These are phyloP conservation scores for Curvularia spicifera DNA, from an alignment of 2,329 filamentous ascomycete genomes.

Conservation along the genomic window DNA sequence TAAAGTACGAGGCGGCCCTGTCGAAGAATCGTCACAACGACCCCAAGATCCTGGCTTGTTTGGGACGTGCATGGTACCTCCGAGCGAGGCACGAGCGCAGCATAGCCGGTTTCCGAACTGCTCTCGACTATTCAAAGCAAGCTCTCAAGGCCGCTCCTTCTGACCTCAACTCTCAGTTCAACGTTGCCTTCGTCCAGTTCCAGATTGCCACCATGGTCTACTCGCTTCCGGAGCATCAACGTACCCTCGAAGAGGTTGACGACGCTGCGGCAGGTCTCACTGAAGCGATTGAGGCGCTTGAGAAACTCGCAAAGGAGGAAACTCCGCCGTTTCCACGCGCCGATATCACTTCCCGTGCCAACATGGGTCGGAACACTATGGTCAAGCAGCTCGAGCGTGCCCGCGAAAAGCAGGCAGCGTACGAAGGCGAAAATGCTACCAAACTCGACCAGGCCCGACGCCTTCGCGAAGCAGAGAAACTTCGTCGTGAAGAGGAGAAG, in stretches of 20 bases:
- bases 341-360: constrained; percentile 92
- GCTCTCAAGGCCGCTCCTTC: constrained; percentile 80
- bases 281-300: constrained; percentile 76
- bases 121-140: constrained; percentile 68
- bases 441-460: constrained; percentile 83
- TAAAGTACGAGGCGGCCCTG: constrained; percentile 81
- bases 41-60: constrained; percentile 78
- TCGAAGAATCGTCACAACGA: constrained; percentile 80
- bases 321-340: constrained; percentile 85
- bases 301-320: constrained; percentile 64
- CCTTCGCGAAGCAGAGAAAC: constrained; percentile 79
- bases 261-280: constrained; percentile 81
- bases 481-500: constrained; percentile 77
- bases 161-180: constrained; percentile 93
- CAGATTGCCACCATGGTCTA: constrained; percentile 86
- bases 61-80: constrained; percentile 86
- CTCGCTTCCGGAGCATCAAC: constrained; percentile 74
- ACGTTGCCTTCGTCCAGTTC: constrained; percentile 96
- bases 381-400: constrained; percentile 88
- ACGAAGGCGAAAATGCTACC: constrained; percentile 89
- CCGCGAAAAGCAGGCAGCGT: constrained; percentile 83
- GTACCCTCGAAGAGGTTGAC: constrained; percentile 80
- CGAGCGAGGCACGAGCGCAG: constrained; percentile 74
- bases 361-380: constrained; percentile 96
- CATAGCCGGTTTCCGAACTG: constrained; percentile 67